These are phyloP conservation scores for Cladosporium oxysporum DNA, from an alignment of 2,329 filamentous ascomycete species.

Conservation along the genomic window DNA sequence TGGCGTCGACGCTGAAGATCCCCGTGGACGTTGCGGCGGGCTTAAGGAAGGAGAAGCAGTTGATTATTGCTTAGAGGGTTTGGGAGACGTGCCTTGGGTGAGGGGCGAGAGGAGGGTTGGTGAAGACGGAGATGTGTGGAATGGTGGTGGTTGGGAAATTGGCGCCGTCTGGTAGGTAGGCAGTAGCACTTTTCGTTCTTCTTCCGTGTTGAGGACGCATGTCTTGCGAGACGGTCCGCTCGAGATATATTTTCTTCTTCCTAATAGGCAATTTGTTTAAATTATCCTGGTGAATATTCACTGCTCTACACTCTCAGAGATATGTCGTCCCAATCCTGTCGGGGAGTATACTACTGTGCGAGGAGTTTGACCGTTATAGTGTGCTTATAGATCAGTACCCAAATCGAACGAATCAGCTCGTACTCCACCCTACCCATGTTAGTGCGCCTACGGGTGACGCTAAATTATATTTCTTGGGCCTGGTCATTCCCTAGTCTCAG, in stretches of 20 bases:
- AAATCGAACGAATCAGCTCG: neutral
- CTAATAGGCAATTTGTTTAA: neutral
- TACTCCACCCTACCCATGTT: neutral
- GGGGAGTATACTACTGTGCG: neutral
- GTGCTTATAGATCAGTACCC: neutral
- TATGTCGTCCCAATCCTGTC: no score
- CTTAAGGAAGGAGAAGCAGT: conserved; percentile 19
- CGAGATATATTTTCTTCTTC: neutral
- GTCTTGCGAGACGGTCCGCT: neutral
- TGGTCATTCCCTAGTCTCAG: neutral
- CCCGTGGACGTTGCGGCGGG: neutral
- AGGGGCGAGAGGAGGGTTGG: neutral
- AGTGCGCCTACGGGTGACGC: neutral
- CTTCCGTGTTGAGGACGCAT: no score
- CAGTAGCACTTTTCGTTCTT: neutral
- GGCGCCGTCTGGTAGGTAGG: no score
- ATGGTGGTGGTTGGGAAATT: neutral
- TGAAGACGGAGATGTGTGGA: neutral
- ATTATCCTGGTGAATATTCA: no score
- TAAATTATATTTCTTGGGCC: neutral
- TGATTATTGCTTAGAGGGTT: conserved; percentile 17
- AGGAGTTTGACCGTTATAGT: neutral
- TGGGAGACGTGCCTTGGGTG: neutral
- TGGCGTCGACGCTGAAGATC: conserved; percentile 33
- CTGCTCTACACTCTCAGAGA: no score